These are phyloP conservation scores for Mycosphaerelloides madeirae DNA, from an alignment of 2,329 filamentous ascomycete species.

Conservation along the genomic window DNA sequence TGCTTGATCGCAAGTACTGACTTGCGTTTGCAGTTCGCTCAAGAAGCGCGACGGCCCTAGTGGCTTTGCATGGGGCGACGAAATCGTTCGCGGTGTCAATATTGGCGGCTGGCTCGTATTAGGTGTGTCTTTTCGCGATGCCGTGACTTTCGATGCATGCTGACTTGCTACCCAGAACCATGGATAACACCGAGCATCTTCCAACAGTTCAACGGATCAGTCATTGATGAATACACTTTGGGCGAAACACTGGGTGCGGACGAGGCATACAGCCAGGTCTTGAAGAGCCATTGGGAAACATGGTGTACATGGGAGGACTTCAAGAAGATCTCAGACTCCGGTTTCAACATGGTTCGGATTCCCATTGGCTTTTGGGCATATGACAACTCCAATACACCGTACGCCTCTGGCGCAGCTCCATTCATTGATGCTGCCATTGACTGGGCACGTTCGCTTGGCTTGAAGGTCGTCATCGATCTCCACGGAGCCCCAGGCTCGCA, in stretches of 20 bases:
- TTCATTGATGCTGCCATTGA: slow-evolving; percentile 55
- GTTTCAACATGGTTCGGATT: slow-evolving; percentile 57
- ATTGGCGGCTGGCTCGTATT: slow-evolving; percentile 49
- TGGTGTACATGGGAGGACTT: slow-evolving; percentile 51
- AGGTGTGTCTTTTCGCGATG: slow-evolving; percentile 24
- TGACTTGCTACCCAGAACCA: slow-evolving; percentile 9
- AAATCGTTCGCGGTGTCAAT: slow-evolving; percentile 49
- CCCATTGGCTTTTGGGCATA: slow-evolving; percentile 59
- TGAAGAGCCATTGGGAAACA: slow-evolving; percentile 49
- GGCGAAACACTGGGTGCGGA: slow-evolving; percentile 45
- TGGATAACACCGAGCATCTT: slow-evolving; percentile 59
- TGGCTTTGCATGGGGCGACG: slow-evolving; percentile 46
- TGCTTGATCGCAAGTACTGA: slow-evolving; percentile 3
- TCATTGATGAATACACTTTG: slow-evolving; percentile 51
- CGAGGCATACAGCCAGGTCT: slow-evolving; percentile 38
- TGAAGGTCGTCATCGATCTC: slow-evolving; percentile 57
- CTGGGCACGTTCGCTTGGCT: slow-evolving; percentile 49
- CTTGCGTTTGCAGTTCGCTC: slow-evolving; percentile 11
- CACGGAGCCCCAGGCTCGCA: slow-evolving; percentile 54
- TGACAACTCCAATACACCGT: slow-evolving; percentile 47
- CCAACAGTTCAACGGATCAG: slow-evolving; percentile 25
- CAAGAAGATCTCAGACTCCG: slow-evolving; percentile 51
- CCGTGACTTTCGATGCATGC: too few relatives aligned
- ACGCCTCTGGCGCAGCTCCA: slow-evolving; percentile 47
- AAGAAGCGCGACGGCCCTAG: slow-evolving; percentile 23